A percentile compares a stretch with the other conserved stretches of the same genome.
phyloP scores from a whole-genome alignment of 768 basidiomycete genomes.

The Collybia mongolica region DNA sequence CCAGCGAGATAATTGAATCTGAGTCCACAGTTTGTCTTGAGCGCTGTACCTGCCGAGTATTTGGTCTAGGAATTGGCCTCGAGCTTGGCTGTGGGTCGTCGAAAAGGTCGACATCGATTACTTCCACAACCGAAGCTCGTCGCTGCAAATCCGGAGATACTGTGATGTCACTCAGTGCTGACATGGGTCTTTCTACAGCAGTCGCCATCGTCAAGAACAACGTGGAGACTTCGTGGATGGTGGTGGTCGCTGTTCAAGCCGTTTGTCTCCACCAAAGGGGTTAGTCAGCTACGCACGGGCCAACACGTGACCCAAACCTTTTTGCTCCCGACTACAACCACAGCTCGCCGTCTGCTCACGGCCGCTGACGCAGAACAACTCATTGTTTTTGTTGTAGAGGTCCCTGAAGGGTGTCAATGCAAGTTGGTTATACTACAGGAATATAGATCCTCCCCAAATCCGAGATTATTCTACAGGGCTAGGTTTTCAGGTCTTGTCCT shows the following conservation, averaged over 20 bases:
- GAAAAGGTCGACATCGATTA: conserved; percentile 44
- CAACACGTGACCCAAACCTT: background rate
- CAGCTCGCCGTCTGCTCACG: too few relatives aligned
- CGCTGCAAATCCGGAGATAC: conserved; percentile 13
- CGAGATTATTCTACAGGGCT: too few relatives aligned
- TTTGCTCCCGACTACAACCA: too few relatives aligned
- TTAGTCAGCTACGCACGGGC: conserved; percentile 6
- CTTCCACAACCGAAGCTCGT: conserved; percentile 30
- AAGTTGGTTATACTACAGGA: too few relatives aligned
- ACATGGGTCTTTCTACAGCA: conserved; percentile 24
- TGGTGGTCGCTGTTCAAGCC: conserved; percentile 22
- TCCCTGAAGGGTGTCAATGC: too few relatives aligned
- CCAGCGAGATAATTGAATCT: conserved; percentile 30
- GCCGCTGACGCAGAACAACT: too few relatives aligned
- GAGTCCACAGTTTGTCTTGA: conserved; percentile 9
- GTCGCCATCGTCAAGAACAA: conserved; percentile 26
- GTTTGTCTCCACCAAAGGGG: background rate
- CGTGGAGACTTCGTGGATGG: conserved; percentile 8
- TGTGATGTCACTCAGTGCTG: conserved; percentile 20
- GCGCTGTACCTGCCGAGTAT: conserved; percentile 7
- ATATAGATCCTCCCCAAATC: too few relatives aligned
- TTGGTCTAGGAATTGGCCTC: conserved; percentile 13
- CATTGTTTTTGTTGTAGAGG: too few relatives aligned
- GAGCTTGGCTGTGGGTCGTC: conserved; percentile 19
- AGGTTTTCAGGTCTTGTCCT: too few relatives aligned